Conservation (phyloP, 306 rosid genomes). For the Abrus pulchellus region DNA sequence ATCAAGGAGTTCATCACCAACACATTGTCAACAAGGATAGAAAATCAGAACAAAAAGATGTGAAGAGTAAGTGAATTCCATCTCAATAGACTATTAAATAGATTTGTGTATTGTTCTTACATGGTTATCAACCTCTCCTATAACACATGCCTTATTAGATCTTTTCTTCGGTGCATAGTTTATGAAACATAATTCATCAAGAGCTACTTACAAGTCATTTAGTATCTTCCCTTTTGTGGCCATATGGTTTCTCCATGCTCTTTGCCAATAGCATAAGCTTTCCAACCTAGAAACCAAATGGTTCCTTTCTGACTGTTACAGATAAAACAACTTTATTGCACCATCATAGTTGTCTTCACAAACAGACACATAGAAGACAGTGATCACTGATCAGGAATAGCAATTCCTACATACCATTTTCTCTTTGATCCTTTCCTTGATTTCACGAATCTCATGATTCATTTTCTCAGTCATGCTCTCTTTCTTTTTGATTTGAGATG, state of each 20-base stretch:
- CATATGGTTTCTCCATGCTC: background rate
- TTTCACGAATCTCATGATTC: background rate
- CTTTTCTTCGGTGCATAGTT: conserved; percentile 10
- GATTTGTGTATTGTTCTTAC: background rate
- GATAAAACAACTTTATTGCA: background rate
- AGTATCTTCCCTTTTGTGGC: conserved; percentile 19
- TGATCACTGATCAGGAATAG: background rate
- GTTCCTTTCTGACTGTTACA: conserved; percentile 32
- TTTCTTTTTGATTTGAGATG: conserved; percentile 27
- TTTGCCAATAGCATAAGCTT: background rate
- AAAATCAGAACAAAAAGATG: background rate
- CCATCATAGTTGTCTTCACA: background rate
- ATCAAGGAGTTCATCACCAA: conserved; percentile 30
- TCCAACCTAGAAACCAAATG: background rate
- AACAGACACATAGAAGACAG: background rate
- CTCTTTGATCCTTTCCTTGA: conserved; percentile 28
- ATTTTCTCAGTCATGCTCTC: conserved; percentile 22
- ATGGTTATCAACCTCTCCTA: conserved; percentile 18
- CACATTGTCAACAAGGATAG: background rate
- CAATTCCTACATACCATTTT: conserved; percentile 31
- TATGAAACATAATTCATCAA: conserved; percentile 41
- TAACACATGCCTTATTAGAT: background rate
- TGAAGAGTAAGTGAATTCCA: background rate
- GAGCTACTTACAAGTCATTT: conserved; percentile 18
- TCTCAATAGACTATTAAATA: background rate